Evolutionary conservation across 164 flowering plant genomes (phyloP).

Genomic region (Liriodendron chinense): DNA sequence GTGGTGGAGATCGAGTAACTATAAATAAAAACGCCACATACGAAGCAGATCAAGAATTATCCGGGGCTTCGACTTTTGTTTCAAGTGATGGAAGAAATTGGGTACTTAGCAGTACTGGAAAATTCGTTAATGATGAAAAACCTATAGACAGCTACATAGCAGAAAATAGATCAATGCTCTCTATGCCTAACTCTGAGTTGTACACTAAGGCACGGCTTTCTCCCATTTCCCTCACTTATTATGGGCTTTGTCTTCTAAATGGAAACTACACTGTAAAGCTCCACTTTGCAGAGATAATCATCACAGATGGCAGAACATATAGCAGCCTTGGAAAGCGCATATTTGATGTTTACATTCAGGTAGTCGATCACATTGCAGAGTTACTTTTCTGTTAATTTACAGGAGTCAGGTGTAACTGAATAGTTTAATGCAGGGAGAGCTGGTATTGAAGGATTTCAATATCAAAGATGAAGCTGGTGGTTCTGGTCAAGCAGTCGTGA

Average conservation of each 20-base stretch:
- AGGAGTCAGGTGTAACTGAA: neutral
- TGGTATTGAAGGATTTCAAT: constrained; percentile 36
- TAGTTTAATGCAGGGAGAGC: constrained; percentile 21
- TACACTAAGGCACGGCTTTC: constrained; percentile 60
- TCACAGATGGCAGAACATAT: constrained; percentile 48
- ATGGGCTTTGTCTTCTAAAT: constrained; percentile 46
- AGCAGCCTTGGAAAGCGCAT: constrained; percentile 61
- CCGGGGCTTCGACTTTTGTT: constrained; percentile 45
- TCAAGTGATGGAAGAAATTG: constrained; percentile 30
- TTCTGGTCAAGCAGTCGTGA: constrained; percentile 17
- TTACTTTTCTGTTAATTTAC: no score
- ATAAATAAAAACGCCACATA: constrained; percentile 28
- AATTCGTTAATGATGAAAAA: constrained; percentile 57
- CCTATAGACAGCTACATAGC: constrained; percentile 22
- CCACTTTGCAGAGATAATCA: constrained; percentile 66
- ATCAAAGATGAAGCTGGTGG: constrained; percentile 39
- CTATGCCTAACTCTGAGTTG: constrained; percentile 33
- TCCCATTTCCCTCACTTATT: constrained; percentile 64
- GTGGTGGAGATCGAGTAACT: constrained; percentile 59
- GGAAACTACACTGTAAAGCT: constrained; percentile 60
- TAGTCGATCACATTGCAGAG: constrained; percentile 14
- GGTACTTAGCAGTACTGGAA: constrained; percentile 78
- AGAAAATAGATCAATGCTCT: constrained; percentile 17
- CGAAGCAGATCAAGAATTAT: constrained; percentile 48
- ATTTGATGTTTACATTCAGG: constrained; percentile 73